Evolutionary conservation across 208 protist species (phyloP).

Genomic region (Acanthamoeba healyi): DNA sequence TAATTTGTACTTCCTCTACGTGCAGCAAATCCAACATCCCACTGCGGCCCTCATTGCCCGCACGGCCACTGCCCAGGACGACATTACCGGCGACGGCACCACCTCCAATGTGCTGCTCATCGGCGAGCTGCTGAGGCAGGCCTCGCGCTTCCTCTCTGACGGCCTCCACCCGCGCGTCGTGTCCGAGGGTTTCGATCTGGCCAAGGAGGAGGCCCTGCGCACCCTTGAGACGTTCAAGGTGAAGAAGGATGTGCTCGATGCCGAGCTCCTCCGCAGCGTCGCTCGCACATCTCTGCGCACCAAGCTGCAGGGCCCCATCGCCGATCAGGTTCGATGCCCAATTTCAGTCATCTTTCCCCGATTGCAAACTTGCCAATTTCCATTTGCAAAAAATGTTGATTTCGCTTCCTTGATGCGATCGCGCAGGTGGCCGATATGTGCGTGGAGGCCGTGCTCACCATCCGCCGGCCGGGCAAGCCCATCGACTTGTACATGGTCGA

Average conservation of each 20-base stretch:
- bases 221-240: slow-evolving; percentile 89
- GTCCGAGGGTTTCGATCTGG: slow-evolving; percentile 98
- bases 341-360: too few species aligned
- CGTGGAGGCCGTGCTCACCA: slow-evolving; percentile 97
- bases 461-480: slow-evolving; percentile 91
- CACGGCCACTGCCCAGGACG: slow-evolving; percentile 99
- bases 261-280: slow-evolving; percentile 96
- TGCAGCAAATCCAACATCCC: slow-evolving; percentile 99
- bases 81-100: slow-evolving; percentile 99
- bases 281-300: slow-evolving; percentile 96
- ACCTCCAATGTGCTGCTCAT: slow-evolving; percentile 99
- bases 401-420: not conserved
- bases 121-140: slow-evolving; percentile 99
- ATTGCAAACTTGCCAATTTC: too few species aligned
- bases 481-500: slow-evolving; percentile 99
- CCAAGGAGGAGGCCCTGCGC: slow-evolving; percentile 94
- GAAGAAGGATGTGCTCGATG: slow-evolving; percentile 86
- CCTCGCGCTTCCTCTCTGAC: slow-evolving; percentile 97
- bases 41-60: slow-evolving; percentile 99
- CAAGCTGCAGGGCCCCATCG: slow-evolving; percentile 94
- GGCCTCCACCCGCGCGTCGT: slow-evolving; percentile 99
- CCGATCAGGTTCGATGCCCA: slow-evolving; percentile 89
- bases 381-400: not conserved
- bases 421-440: slow-evolving; percentile 95
- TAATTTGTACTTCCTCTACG: not conserved